A percentile compares a stretch with the other conserved stretches of the same genome.
phyloP scores from a whole-genome alignment of 371 early-diverging fungal species.

The Nematocida sp. region DNA sequence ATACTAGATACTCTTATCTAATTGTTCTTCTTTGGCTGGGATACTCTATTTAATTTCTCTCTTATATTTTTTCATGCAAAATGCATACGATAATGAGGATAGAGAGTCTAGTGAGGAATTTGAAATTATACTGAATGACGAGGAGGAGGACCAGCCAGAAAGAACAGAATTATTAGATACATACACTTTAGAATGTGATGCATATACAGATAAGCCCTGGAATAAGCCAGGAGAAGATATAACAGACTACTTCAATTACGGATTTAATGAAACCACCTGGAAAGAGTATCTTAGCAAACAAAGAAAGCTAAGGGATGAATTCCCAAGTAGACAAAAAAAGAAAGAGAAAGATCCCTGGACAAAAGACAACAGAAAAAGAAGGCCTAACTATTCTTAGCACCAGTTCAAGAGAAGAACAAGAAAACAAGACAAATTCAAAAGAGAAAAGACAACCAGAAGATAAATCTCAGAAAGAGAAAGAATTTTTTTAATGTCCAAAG shows the following conservation, averaged over 20 bases:
- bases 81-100: slow-evolving; percentile 5
- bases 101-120: slow-evolving; percentile 48
- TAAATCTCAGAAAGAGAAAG: not conserved
- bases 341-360: not conserved
- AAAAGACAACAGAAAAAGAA: not conserved
- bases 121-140: slow-evolving; percentile 39
- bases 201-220: slow-evolving; percentile 87
- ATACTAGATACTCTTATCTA: too few relatives aligned
- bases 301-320: slow-evolving; percentile 65
- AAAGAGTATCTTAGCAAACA: slow-evolving; percentile 78
- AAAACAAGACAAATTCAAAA: not conserved
- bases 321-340: not conserved
- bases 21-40: too few relatives aligned
- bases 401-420: not conserved
- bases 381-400: not conserved
- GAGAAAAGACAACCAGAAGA: not conserved
- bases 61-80: slow-evolving; percentile 37
- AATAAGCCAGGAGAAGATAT: slow-evolving; percentile 88
- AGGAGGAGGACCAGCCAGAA: slow-evolving; percentile 14
- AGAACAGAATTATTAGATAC: slow-evolving; percentile 56
- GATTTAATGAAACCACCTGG: slow-evolving; percentile 89
- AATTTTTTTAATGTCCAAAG: not conserved
- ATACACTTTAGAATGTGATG: slow-evolving; percentile 77
- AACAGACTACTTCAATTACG: slow-evolving; percentile 95
- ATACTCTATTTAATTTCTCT: slow-evolving; percentile 1